Percentiles rank a stretch among this genome's conserved stretches.
phyloP scores from a whole-genome alignment of 2,329 filamentous ascomycete genomes.

The Ilyonectria sp. region DNA sequence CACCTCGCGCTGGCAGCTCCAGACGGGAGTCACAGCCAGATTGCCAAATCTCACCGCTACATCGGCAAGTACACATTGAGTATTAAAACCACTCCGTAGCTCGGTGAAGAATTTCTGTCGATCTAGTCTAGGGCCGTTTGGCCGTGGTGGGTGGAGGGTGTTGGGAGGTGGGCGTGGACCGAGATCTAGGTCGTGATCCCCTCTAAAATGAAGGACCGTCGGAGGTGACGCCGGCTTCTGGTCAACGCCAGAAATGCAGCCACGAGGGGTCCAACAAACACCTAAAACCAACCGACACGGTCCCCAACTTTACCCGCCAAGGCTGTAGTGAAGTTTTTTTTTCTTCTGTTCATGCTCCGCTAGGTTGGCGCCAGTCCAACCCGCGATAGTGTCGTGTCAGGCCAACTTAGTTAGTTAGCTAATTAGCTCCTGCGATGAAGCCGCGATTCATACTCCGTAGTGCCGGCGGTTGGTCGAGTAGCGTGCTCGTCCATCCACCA shows the following conservation, averaged over 20 bases:
- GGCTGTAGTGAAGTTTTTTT: background rate
- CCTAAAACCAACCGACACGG: background rate
- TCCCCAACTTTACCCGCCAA: background rate
- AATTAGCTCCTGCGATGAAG: background rate
- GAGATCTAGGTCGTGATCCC: background rate
- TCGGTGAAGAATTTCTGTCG: background rate
- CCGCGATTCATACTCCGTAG: slow-evolving; percentile 1
- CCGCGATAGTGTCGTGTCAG: background rate
- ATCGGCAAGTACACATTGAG: background rate
- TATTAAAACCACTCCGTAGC: background rate
- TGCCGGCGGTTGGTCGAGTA: slow-evolving; percentile 7
- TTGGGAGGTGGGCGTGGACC: background rate
- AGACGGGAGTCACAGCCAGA: background rate
- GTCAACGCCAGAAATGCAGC: background rate
- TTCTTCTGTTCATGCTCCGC: background rate
- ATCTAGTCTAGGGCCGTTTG: background rate
- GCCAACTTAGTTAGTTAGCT: slow-evolving; percentile 1
- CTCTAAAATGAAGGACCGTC: background rate
- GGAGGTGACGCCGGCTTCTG: background rate
- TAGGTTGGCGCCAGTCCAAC: background rate
- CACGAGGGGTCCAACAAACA: background rate
- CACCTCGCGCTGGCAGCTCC: no score
- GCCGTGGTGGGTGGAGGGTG: background rate
- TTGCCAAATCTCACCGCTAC: slow-evolving; percentile 1
- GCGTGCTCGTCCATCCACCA: slow-evolving; percentile 8